Conservation (phyloP, 495 filamentous ascomycete species). For the Thozetella sp. region DNA sequence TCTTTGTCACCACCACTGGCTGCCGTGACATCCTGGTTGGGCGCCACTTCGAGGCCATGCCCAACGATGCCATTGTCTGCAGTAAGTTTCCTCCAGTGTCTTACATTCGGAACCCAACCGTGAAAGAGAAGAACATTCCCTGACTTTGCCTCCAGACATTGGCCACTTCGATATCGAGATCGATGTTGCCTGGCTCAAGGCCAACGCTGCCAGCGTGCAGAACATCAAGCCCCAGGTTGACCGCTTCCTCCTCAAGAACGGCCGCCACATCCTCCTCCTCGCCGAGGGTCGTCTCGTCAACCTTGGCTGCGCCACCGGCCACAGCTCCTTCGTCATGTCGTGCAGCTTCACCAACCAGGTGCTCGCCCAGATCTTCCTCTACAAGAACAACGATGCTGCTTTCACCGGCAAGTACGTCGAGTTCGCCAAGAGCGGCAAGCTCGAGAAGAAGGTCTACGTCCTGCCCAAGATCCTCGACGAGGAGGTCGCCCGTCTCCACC, state of each 20-base stretch:
- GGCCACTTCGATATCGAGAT: constrained; percentile 99
- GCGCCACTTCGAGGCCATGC: constrained; percentile 95
- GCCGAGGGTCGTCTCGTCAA: constrained; percentile 99
- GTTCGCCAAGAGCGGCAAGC: constrained; percentile 88
- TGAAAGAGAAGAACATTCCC: too few relatives aligned
- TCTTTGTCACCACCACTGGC: constrained; percentile 99
- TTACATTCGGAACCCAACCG: too few relatives aligned
- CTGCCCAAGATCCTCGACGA: constrained; percentile 98
- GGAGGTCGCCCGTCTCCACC: constrained; percentile 92
- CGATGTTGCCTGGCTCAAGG: constrained; percentile 99
- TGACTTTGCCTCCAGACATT: constrained; percentile 66
- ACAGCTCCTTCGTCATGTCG: constrained; percentile 99
- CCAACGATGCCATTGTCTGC: constrained; percentile 98
- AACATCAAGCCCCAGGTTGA: constrained; percentile 99
- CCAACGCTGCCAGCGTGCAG: constrained; percentile 83
- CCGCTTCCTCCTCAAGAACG: constrained; percentile 91
- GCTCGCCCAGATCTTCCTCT: constrained; percentile 97
- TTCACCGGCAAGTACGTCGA: constrained; percentile 95
- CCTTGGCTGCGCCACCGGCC: constrained; percentile 96
- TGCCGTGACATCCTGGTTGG: constrained; percentile 96
- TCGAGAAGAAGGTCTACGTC: constrained; percentile 90
- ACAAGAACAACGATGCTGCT: constrained; percentile 83
- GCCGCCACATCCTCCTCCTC: constrained; percentile 96
- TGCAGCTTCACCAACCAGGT: constrained; percentile 99
- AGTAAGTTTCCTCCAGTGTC: constrained; percentile 80